A percentile compares a stretch with the other conserved stretches of the same genome.
phyloP scores from a whole-genome alignment of 768 basidiomycete species.

The Suillus decipiens region DNA sequence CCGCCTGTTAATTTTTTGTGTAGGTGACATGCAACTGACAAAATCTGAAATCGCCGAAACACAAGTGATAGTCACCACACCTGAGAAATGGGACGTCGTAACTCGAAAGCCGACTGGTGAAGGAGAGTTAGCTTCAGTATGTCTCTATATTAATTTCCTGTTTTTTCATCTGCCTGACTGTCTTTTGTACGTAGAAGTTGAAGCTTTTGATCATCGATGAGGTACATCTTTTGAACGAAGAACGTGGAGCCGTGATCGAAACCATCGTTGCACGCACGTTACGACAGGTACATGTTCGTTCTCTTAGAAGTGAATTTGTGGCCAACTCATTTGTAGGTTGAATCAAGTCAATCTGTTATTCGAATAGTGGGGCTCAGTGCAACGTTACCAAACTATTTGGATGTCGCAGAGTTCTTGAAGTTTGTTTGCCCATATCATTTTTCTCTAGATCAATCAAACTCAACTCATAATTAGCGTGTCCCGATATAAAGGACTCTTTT shows the following conservation, averaged over 20 bases:
- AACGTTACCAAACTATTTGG: constrained; percentile 94
- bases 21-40: constrained; percentile 95
- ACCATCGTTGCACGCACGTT: constrained; percentile 96
- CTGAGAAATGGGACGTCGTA: constrained; percentile 99
- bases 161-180: not conserved
- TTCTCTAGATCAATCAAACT: constrained; percentile 5
- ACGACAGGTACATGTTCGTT: constrained; percentile 60
- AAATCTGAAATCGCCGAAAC: constrained; percentile 92
- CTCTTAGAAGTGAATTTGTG: not conserved
- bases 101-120: constrained; percentile 96
- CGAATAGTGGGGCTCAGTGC: constrained; percentile 96
- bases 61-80: constrained; percentile 97
- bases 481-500: constrained; percentile 85
- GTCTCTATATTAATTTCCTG: constrained; percentile 26
- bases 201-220: constrained; percentile 97
- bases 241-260: constrained; percentile 97
- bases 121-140: constrained; percentile 90
- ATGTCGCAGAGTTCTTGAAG: constrained; percentile 95
- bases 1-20: constrained; percentile 2
- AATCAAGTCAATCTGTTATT: constrained; percentile 94
- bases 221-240: constrained; percentile 95
- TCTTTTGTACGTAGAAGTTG: constrained; percentile 58
- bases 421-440: constrained; percentile 32
- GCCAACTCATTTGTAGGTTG: constrained; percentile 58
- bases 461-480: constrained; percentile 63